Evolutionary conservation across 441 rosid genomes (phyloP).

Genomic region (Gossypium lobatum): DNA sequence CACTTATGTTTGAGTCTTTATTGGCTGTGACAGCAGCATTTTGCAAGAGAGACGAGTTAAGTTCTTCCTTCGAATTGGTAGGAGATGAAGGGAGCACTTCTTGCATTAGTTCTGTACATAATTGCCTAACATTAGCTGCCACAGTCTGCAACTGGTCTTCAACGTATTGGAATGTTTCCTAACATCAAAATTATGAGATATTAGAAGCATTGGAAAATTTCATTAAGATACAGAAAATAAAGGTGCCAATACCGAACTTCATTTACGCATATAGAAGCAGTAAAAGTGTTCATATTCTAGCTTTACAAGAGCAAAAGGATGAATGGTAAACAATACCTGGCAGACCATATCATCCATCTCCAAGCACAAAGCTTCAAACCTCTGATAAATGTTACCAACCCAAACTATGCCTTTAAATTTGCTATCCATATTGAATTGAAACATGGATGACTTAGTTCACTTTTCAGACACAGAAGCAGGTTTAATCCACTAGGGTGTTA

Average conservation of each 20-base stretch:
- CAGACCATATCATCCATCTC: constrained; percentile 21
- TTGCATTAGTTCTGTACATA: constrained; percentile 23
- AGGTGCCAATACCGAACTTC: not conserved
- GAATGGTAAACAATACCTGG: constrained; percentile 20
- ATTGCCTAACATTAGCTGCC: constrained; percentile 21
- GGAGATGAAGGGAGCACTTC: constrained; percentile 17
- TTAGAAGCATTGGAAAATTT: not conserved
- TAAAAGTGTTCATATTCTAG: not conserved
- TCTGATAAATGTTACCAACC: constrained; percentile 21
- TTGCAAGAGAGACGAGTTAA: constrained; percentile 2
- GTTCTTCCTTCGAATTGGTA: not conserved
- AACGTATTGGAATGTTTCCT: constrained; percentile 24
- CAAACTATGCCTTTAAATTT: constrained; percentile 14
- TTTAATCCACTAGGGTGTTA: not conserved
- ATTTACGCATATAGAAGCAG: not conserved
- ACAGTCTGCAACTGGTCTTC: constrained; percentile 21
- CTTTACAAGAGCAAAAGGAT: not conserved
- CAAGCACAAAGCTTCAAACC: constrained; percentile 24
- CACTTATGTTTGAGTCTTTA: not conserved
- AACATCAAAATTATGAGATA: constrained; percentile 9
- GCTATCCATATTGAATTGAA: constrained; percentile 11
- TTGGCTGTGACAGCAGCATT: not conserved
- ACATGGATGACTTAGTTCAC: not conserved
- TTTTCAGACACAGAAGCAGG: not conserved
- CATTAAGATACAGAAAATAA: not conserved